Base-by-base conservation (phyloP, 176 grass and related monocot species). In the Metroxylon sagu region DNA sequence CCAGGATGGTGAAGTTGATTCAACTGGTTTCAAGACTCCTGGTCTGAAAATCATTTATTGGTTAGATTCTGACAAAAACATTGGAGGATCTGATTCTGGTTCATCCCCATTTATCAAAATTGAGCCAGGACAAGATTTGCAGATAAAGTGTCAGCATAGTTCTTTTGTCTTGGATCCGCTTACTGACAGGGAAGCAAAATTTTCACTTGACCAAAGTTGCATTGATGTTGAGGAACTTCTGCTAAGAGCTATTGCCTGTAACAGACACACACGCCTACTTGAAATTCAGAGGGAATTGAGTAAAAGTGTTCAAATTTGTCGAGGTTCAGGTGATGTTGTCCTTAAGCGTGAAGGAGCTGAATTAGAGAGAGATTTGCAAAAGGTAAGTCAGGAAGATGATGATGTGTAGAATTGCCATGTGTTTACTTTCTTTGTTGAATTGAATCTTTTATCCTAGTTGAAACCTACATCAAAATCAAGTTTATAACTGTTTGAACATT, bases 171-270 rank as follows among this genome's bases (percentile, higher is more conserved):
- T 98, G 64, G 93, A 98, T 64, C 84, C 93, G 16, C 70, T 54
- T 67, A 98, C 84, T 26, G 88, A 91, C 76, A 98, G 92, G 76
- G 88, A 98, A 82, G 93, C 87, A 17, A 81, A 64, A 54, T 84
- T 98, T 73, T 66, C 54, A 62, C 76, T 98, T 71, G 76, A 98
- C 72, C 82, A 85, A 19, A 76, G 81, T 62, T 98, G 81, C 69
- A 88, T 92, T 76, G 87, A 98, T 80, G 79, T 92, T 54, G 93
- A 98, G 66, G 75, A 78, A 62, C 82, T 98, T 57, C 78, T 98
- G 69, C 81, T 98, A 54, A 85, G 68, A 80, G 84, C 82, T 68
- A 83, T 98, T 70, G 63, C 93, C 48, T 98, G 81, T 72, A 89
- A 92, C 68, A 89, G 84, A 70, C 84, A 98, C 59, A 98, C 93